Conservation (phyloP, 2,329 filamentous ascomycete genomes). For the Aureobasidium sp. region DNA sequence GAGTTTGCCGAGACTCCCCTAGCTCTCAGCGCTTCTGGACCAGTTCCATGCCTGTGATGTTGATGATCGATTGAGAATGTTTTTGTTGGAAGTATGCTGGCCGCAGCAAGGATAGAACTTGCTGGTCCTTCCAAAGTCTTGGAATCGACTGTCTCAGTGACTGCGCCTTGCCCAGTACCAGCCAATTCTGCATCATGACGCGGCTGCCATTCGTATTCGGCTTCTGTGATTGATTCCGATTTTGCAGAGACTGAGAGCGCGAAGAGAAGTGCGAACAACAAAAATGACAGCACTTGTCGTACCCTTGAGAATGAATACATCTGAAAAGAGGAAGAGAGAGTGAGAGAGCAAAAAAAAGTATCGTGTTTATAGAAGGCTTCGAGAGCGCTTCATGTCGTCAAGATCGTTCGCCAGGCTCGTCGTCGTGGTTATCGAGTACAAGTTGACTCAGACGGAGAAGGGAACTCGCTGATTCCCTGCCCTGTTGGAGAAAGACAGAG, state of each 20-base stretch:
- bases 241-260: neutral
- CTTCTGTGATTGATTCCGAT: neutral
- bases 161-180: neutral
- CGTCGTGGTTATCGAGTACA: neutral
- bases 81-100: neutral
- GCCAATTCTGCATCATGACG: neutral
- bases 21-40: neutral
- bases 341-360: too few relatives aligned
- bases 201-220: neutral
- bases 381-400: constrained; percentile 3
- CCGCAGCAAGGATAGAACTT: neutral
- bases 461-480: neutral
- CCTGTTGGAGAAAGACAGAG: neutral
- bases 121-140: neutral
- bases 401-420: neutral
- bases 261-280: neutral
- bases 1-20: neutral
- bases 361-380: neutral
- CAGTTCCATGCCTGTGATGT: neutral
- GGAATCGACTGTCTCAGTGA: too few relatives aligned
- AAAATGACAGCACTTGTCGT: neutral
- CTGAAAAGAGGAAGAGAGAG: neutral
- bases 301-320: neutral
- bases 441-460: neutral
- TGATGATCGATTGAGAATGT: neutral